phyloP scores from a whole-genome alignment of 176 grass and related monocot genomes.

The Rhipidocladum racemiflorum region DNA sequence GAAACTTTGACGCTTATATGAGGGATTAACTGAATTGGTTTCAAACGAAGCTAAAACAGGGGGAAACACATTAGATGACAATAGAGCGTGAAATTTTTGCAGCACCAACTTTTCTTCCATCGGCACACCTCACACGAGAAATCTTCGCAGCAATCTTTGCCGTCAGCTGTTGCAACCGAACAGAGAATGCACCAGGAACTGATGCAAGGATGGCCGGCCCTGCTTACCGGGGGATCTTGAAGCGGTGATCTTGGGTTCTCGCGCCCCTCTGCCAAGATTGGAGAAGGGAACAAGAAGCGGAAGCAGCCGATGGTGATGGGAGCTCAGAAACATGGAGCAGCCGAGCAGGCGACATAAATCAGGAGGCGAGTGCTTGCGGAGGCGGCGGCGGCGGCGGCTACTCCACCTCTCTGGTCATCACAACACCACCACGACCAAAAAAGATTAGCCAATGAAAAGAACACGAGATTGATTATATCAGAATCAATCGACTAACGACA shows the following conservation, averaged over 20 bases:
- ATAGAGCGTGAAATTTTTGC: background rate
- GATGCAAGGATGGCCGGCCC: background rate
- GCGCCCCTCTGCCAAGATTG: slow-evolving; percentile 35
- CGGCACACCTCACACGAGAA: background rate
- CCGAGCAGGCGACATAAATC: slow-evolving; percentile 53
- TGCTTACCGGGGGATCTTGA: slow-evolving; percentile 46
- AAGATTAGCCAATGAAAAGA: background rate
- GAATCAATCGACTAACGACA: background rate
- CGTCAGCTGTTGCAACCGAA: background rate
- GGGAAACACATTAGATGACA: background rate
- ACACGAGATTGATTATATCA: background rate
- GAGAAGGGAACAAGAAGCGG: slow-evolving; percentile 31
- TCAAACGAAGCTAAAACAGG: background rate
- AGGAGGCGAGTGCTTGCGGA: background rate
- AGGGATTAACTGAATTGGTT: background rate
- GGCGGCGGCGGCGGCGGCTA: background rate
- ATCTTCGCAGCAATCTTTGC: background rate
- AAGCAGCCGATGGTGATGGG: slow-evolving; percentile 14
- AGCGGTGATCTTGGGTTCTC: slow-evolving; percentile 3
- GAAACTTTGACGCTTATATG: background rate
- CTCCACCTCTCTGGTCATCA: slow-evolving; percentile 2
- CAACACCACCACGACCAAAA: background rate
- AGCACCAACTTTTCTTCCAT: background rate
- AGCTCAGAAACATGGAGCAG: slow-evolving; percentile 60
- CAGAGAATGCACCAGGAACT: background rate